phyloP scores from a whole-genome alignment of 192 early-diverging fungal genomes.

The Mortierella claussenii region DNA sequence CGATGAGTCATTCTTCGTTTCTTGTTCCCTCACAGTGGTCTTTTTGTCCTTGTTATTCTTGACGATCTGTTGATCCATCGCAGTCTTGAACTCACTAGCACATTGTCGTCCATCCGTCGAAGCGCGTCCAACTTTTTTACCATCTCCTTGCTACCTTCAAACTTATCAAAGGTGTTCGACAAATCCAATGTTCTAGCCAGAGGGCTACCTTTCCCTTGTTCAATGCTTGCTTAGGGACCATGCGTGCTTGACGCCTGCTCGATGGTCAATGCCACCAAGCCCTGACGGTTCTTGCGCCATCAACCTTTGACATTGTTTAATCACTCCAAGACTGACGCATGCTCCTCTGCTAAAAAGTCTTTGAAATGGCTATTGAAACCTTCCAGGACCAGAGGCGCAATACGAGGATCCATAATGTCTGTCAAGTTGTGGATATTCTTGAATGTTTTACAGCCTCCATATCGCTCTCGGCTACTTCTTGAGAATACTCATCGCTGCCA shows the following conservation, averaged over 20 bases:
- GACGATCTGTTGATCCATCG: neutral
- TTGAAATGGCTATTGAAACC: conserved; percentile 1
- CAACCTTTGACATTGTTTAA: neutral
- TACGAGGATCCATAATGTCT: conserved; percentile 7
- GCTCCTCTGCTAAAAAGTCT: neutral
- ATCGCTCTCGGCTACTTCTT: neutral
- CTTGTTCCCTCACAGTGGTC: neutral
- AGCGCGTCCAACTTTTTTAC: no score
- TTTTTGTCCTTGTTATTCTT: neutral
- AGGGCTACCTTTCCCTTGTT: neutral
- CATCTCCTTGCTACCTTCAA: no score
- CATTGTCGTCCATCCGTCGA: no score
- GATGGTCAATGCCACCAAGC: conserved; percentile 1
- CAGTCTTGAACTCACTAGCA: no score
- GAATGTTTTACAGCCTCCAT: neutral
- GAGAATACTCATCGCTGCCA: neutral
- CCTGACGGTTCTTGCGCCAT: no score
- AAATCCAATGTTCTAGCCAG: neutral
- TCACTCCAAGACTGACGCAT: neutral
- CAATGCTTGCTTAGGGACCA: neutral
- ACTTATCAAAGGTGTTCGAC: neutral
- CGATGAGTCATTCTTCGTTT: neutral
- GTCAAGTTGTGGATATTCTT: neutral
- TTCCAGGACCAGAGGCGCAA: neutral
- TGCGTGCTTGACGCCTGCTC: neutral